Conservation (phyloP, 257 asterid species). For the Hygrophila difformis region DNA sequence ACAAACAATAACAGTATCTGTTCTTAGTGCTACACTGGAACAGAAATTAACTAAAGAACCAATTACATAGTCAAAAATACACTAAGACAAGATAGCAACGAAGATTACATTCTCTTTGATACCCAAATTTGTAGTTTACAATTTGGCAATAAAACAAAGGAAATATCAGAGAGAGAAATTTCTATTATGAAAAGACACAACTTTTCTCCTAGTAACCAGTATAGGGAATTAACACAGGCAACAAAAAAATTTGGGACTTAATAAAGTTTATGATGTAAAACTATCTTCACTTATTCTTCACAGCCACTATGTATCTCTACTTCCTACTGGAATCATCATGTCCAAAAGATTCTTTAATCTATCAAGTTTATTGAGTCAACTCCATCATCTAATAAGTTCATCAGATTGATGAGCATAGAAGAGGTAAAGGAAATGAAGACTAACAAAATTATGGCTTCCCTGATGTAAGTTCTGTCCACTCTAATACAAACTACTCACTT, state of each 20-base stretch:
- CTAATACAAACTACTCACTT: no score
- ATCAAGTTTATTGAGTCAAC: neutral
- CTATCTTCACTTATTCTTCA: no score
- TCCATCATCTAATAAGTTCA: neutral
- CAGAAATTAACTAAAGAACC: neutral
- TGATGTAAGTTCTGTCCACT: no score
- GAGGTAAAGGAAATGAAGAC: no score
- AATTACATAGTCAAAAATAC: slow-evolving; percentile 7
- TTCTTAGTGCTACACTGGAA: slow-evolving; percentile 13
- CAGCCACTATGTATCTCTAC: slow-evolving; percentile 1
- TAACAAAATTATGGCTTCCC: no score
- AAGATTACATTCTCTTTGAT: neutral
- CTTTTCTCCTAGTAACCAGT: no score
- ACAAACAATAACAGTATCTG: slow-evolving; percentile 15
- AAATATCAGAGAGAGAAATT: neutral
- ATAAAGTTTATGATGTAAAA: no score
- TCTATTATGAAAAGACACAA: neutral
- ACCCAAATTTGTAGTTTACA: neutral
- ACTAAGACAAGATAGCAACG: neutral
- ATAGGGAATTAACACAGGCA: no score
- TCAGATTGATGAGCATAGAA: neutral
- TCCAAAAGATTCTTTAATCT: neutral
- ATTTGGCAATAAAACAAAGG: neutral
- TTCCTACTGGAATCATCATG: neutral
- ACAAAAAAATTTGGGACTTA: no score